Conservation (phyloP, 768 basidiomycete species). For the Lactarius psammicola region DNA sequence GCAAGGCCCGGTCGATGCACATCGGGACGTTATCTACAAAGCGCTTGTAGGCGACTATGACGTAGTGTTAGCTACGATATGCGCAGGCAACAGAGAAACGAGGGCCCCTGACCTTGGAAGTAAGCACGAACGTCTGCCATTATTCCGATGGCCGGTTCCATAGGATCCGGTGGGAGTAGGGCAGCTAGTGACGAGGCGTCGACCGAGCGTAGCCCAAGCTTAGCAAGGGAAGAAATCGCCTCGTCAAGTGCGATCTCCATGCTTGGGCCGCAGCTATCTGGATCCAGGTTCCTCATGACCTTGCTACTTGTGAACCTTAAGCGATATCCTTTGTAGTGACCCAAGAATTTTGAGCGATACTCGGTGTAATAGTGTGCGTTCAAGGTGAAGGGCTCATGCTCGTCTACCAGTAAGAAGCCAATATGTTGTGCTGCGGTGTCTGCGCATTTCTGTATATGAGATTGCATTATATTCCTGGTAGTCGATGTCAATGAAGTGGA, state of each 20-base stretch:
- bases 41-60: conserved; percentile 54
- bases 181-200: conserved; percentile 45
- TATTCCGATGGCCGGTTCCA: conserved; percentile 55
- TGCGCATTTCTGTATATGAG: conserved; percentile 15
- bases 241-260: conserved; percentile 18
- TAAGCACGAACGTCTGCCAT: conserved; percentile 75
- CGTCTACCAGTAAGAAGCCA: conserved; percentile 16
- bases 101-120: conserved; percentile 58
- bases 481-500: neutral
- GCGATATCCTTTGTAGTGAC: conserved; percentile 44
- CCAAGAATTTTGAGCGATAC: conserved; percentile 48
- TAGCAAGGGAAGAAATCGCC: conserved; percentile 39
- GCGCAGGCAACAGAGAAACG: neutral
- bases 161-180: conserved; percentile 49
- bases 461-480: conserved; percentile 16
- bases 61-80: neutral
- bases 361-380: conserved; percentile 31
- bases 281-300: conserved; percentile 1
- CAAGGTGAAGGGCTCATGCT: conserved; percentile 30
- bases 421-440: conserved; percentile 12
- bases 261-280: neutral
- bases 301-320: conserved; percentile 7
- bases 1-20: conserved; percentile 54
- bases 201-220: conserved; percentile 41
- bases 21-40: conserved; percentile 57